These are phyloP conservation scores for Epichloe aotearoae DNA, from an alignment of 2,329 filamentous ascomycete species.

Conservation along the genomic window DNA sequence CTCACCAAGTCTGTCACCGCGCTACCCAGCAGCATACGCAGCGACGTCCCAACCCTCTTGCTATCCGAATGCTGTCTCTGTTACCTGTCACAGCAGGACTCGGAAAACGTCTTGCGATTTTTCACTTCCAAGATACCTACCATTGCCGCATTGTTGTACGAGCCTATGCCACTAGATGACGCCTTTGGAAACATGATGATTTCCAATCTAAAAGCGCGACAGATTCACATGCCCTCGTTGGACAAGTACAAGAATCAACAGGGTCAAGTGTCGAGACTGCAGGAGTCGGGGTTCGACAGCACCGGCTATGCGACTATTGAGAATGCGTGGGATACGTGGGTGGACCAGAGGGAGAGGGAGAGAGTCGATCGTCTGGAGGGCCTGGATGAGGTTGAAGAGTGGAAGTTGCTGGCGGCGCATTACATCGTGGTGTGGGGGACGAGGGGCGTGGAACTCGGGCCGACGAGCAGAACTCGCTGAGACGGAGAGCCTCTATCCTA, in stretches of 20 bases:
- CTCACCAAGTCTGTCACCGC: conserved; percentile 20
- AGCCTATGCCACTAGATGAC: conserved; percentile 73
- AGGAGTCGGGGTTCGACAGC: conserved; percentile 47
- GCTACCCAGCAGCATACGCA: conserved; percentile 24
- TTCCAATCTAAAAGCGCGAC: conserved; percentile 68
- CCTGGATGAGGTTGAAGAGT: conserved; percentile 91
- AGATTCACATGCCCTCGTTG: conserved; percentile 75
- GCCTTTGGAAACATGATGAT: conserved; percentile 89
- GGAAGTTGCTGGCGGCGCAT: conserved; percentile 73
- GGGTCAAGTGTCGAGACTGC: conserved; percentile 56
- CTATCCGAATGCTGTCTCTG: conserved; percentile 94
- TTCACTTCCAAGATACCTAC: conserved; percentile 41
- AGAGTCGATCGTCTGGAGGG: conserved; percentile 71
- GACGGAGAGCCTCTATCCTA: no score
- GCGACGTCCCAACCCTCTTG: conserved; percentile 61
- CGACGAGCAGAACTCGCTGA: no score
- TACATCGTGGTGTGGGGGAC: conserved; percentile 86
- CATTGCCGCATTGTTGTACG: conserved; percentile 63
- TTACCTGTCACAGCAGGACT: conserved; percentile 59
- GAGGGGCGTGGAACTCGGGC: conserved; percentile 25
- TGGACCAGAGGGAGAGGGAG: conserved; percentile 57
- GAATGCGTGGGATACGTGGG: conserved; percentile 65
- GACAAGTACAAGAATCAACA: conserved; percentile 53
- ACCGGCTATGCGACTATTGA: conserved; percentile 32
- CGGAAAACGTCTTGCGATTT: conserved; percentile 49